Base-by-base conservation (phyloP, 2,329 filamentous ascomycete species). In the Neopestalotiopsis clavispora region DNA sequence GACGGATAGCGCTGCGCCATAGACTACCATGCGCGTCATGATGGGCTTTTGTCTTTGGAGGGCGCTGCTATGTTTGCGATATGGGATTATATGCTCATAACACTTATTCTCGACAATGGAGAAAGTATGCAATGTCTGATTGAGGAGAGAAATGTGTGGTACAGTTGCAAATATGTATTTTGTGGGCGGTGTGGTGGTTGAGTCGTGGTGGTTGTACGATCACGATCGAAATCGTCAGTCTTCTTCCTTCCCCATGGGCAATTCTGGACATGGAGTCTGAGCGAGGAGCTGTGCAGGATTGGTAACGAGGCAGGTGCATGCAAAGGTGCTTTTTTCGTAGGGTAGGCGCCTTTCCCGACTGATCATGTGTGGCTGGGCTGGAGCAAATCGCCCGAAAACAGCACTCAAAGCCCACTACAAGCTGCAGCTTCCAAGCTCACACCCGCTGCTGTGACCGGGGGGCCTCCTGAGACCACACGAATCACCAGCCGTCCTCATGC, bases 11-110 rank as follows among this genome's bases (percentile, higher is more conserved):
- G 78, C 79, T 68, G 78, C 74, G 68, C 71, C 76, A 72, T 84
- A 84, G 65, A 84, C 78, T 69, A 80, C 77, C 66, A 76, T 74
- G 74, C 83, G 79, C 69, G 83, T 84, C 83, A 85, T 85, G 57
- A 32, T 72, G 59, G 66, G 20, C 20, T 30, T 28, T 40, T 64
- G 52, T 28, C 32, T 42, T 17, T 45, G n/a, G 32, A 14, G 13
- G 30, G 14, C 59, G 28, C 59, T 34, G 32, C 32, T 38, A 34
- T 20, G 12, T 20, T n/a, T 5, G 14, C 40, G 30, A 62, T 30
- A 17, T 14, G 10, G n/a, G 12, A 14, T 40, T 14, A 62, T 62
- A 62, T 62, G 32, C 59, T 62, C 59, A 62, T 62, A 52, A 52
- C 45, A 52, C 45, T 20, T n/a, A 20, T 52, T 23, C n/a, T 23